These are phyloP conservation scores for Septoria petroselini DNA, from an alignment of 2,329 filamentous ascomycete species.

Conservation along the genomic window DNA sequence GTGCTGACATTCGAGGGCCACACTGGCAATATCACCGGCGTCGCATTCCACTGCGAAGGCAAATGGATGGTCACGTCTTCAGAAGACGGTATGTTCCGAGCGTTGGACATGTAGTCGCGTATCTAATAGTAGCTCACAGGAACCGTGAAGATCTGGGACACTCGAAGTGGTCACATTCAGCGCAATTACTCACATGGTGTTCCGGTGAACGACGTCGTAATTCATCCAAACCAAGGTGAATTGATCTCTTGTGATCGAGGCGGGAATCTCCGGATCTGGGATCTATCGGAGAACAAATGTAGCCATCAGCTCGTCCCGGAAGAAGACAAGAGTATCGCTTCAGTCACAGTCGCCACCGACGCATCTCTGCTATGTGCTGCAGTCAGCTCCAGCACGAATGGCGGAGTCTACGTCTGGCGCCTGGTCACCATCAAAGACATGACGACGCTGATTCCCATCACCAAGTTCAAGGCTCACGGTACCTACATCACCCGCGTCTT, in stretches of 20 bases:
- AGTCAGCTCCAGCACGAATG: conserved; percentile 76
- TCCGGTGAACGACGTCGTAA: conserved; percentile 96
- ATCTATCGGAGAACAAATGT: conserved; percentile 94
- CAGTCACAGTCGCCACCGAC: conserved; percentile 93
- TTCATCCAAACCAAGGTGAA: conserved; percentile 97
- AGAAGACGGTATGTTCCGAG: conserved; percentile 64
- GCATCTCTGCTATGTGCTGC: conserved; percentile 82
- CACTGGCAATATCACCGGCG: conserved; percentile 90
- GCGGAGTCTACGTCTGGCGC: conserved; percentile 96
- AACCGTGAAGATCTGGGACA: conserved; percentile 97
- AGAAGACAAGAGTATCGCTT: conserved; percentile 88
- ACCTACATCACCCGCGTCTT: conserved; percentile 91
- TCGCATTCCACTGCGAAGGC: conserved; percentile 96
- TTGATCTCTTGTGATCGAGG: conserved; percentile 93
- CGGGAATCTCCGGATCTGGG: conserved; percentile 93
- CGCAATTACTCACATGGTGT: conserved; percentile 87
- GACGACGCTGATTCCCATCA: conserved; percentile 80
- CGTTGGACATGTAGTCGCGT: neutral
- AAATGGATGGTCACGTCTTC: conserved; percentile 99
- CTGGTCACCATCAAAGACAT: conserved; percentile 79
- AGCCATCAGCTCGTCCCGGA: conserved; percentile 94
- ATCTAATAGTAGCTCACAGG: conserved; percentile 25
- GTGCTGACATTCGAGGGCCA: conserved; percentile 94
- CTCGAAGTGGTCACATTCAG: conserved; percentile 78
- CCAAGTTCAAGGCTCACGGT: conserved; percentile 84